phyloP scores from a whole-genome alignment of 495 filamentous ascomycete species.

The Hypoxylon fuscum region DNA sequence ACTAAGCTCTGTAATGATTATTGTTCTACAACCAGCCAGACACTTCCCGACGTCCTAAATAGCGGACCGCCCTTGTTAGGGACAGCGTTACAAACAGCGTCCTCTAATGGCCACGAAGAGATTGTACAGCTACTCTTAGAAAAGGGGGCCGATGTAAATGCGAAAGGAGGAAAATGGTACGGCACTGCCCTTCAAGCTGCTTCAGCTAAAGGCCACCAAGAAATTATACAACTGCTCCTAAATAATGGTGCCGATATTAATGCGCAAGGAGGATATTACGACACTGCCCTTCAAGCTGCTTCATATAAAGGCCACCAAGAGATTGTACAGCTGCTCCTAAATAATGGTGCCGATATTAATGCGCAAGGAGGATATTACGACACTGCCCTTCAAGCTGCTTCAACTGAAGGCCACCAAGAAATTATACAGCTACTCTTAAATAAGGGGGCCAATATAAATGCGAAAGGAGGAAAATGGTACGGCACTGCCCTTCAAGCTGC shows the following conservation, averaged over 20 bases:
- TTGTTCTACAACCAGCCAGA: no score
- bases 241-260: conserved; percentile 34
- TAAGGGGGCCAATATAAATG: conserved; percentile 34
- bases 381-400: conserved; percentile 37
- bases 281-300: conserved; percentile 37
- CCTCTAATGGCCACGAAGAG: conserved; percentile 22
- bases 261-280: conserved; percentile 30
- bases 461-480: conserved; percentile 19
- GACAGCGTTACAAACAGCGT: no score
- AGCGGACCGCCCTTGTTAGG: no score
- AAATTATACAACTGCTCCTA: conserved; percentile 18
- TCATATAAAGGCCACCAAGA: conserved; percentile 18
- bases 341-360: conserved; percentile 10
- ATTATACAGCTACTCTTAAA: conserved; percentile 15
- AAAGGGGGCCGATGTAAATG: neutral
- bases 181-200: conserved; percentile 36
- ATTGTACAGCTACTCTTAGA: conserved; percentile 20
- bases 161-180: neutral
- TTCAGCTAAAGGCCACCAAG: conserved; percentile 25
- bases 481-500: conserved; percentile 38
- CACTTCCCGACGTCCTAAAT: no score
- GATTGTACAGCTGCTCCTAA: conserved; percentile 11
- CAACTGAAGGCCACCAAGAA: conserved; percentile 20
- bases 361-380: neutral
- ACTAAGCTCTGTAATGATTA: no score